Percentiles rank a stretch among this genome's conserved stretches.
Conservation (phyloP, 129 eudicot genomes). For the Helichrysum umbraculigerum region DNA sequence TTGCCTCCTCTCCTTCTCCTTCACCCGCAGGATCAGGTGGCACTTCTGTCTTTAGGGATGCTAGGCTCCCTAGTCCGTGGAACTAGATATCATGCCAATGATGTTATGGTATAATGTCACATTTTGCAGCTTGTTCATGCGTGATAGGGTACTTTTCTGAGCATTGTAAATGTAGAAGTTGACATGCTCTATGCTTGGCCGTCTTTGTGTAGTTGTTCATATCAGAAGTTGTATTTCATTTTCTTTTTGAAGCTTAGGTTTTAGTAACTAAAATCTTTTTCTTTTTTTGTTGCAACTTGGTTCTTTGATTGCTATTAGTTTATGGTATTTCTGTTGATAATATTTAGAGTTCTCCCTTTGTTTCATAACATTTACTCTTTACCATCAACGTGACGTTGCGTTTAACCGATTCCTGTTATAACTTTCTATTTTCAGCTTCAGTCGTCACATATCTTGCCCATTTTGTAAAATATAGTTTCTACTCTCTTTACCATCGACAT, state of each 20-base stretch:
- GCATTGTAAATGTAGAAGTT: not conserved
- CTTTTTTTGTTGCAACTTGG: not conserved
- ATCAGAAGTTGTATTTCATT: no score
- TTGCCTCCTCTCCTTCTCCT: slow-evolving; percentile 94
- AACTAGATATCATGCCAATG: slow-evolving; percentile 34
- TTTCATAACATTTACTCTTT: no score
- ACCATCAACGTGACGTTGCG: no score
- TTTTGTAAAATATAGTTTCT: no score
- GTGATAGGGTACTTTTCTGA: not conserved
- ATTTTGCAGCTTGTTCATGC: not conserved
- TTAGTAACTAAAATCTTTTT: no score
- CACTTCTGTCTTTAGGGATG: slow-evolving; percentile 74
- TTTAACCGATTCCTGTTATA: no score
- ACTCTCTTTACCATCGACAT: no score
- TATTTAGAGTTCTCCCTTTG: not conserved
- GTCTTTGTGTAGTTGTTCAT: not conserved
- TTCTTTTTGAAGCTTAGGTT: no score
- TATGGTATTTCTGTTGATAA: not conserved
- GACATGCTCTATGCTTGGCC: not conserved
- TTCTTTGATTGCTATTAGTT: not conserved
- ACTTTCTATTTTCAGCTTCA: no score
- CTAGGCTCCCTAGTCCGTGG: slow-evolving; percentile 77
- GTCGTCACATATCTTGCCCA: no score
- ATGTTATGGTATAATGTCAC: not conserved
- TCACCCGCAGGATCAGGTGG: slow-evolving; percentile 95